Conservation (phyloP, 306 rosid genomes). For the Trifolium dubium region DNA sequence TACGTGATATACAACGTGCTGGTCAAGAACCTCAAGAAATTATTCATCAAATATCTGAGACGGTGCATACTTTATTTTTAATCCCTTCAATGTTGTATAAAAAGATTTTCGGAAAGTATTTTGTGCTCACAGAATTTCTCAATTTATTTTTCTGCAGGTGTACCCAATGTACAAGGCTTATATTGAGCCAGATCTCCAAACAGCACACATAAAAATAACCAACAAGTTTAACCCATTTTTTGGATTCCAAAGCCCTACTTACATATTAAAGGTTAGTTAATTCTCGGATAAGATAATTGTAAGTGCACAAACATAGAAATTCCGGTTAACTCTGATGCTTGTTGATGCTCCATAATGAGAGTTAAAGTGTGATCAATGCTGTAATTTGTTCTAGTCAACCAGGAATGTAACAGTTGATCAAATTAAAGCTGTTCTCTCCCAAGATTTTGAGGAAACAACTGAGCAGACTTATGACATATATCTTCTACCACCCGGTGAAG, state of each 20-base stretch:
- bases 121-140: constrained; percentile 40
- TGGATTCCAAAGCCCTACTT: constrained; percentile 95
- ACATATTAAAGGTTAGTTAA: constrained; percentile 78
- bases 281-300: neutral
- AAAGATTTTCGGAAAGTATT: constrained; percentile 10
- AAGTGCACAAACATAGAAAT: constrained; percentile 1
- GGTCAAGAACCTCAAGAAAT: constrained; percentile 99
- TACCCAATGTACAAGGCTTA: constrained; percentile 99
- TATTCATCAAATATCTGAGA: constrained; percentile 98
- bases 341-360: constrained; percentile 20
- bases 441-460: constrained; percentile 70
- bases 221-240: constrained; percentile 97
- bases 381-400: constrained; percentile 67
- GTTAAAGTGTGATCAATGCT: constrained; percentile 29
- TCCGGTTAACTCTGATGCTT: constrained; percentile 34
- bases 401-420: constrained; percentile 71
- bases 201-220: constrained; percentile 89
- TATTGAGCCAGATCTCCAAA: constrained; percentile 96
- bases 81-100: constrained; percentile 26
- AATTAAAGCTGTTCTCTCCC: constrained; percentile 69
- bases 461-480: constrained; percentile 96
- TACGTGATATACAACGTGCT: constrained; percentile 97
- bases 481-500: constrained; percentile 99
- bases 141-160: constrained; percentile 62
- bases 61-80: constrained; percentile 54